Conservation (phyloP, 495 filamentous ascomycete species). For the Melanomma pulvis-pyrius region DNA sequence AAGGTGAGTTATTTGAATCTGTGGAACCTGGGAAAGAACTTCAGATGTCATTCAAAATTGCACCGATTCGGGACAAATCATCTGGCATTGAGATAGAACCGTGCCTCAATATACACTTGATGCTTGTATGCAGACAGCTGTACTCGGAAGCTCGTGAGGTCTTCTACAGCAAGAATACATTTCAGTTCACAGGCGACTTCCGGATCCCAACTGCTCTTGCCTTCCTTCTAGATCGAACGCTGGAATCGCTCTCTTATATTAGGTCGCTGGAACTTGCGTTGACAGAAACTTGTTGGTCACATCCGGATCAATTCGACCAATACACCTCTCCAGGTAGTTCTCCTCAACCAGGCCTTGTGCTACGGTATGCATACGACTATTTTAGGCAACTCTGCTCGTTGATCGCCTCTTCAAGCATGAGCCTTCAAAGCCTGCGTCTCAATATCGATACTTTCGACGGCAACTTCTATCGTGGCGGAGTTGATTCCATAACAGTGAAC, state of each 20-base stretch:
- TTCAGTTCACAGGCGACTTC: conserved; percentile 9
- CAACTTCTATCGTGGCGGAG: neutral
- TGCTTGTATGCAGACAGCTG: conserved; percentile 8
- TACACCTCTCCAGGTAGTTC: neutral
- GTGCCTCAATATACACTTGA: neutral
- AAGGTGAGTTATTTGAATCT: neutral
- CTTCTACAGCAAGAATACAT: conserved; percentile 13
- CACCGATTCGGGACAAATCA: too few species aligned
- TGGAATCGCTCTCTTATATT: neutral
- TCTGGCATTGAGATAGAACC: neutral
- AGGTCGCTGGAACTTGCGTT: conserved; percentile 7
- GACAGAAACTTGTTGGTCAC: neutral
- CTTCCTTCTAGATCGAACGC: conserved; percentile 12
- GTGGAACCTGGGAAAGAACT: neutral
- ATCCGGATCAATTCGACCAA: neutral
- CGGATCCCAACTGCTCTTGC: conserved; percentile 11
- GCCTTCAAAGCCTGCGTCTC: neutral
- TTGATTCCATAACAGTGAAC: neutral
- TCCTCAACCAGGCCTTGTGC: neutral
- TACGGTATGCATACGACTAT: conserved; percentile 3
- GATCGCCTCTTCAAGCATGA: conserved; percentile 1
- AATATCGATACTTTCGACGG: neutral
- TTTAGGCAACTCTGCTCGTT: conserved; percentile 4
- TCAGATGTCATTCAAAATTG: neutral
- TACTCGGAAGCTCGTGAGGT: conserved; percentile 7